Percentiles rank a stretch among this genome's conserved stretches.
phyloP scores from a whole-genome alignment of 257 asterid genomes.

The Solanum tarijense region DNA sequence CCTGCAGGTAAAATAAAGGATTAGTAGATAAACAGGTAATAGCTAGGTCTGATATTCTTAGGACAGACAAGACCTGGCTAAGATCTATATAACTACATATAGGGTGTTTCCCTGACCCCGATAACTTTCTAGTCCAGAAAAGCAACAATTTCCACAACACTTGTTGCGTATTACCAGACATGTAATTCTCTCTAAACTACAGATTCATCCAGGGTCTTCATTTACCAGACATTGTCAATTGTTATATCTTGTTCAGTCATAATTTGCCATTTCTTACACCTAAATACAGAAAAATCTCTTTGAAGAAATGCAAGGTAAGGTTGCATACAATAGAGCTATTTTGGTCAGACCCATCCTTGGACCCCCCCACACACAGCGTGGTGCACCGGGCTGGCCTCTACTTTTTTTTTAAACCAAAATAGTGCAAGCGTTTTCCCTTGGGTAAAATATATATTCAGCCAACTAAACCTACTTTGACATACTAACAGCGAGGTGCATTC shows the following conservation, averaged over 20 bases:
- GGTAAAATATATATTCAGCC: not conserved
- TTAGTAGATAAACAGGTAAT: not conserved
- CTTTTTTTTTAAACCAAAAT: not conserved
- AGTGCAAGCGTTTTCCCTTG: not conserved
- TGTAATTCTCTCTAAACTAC: not conserved
- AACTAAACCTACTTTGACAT: not conserved
- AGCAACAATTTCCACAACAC: not conserved
- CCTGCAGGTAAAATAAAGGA: conserved; percentile 36
- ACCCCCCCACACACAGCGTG: not conserved
- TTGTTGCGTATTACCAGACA: not conserved
- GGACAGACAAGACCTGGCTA: not conserved
- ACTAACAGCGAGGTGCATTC: not conserved
- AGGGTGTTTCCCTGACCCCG: not conserved
- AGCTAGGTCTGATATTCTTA: not conserved
- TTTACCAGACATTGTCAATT: not conserved
- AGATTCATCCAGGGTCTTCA: not conserved
- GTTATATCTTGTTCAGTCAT: not conserved
- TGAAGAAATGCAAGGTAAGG: not conserved
- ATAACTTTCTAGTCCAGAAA: not conserved
- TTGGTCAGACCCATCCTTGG: not conserved
- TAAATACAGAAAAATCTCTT: not conserved
- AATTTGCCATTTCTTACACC: not conserved
- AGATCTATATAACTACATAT: not conserved
- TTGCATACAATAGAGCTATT: not conserved
- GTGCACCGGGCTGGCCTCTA: not conserved